phyloP scores from a whole-genome alignment of 768 basidiomycete species.

The Leccinum rimulosum region DNA sequence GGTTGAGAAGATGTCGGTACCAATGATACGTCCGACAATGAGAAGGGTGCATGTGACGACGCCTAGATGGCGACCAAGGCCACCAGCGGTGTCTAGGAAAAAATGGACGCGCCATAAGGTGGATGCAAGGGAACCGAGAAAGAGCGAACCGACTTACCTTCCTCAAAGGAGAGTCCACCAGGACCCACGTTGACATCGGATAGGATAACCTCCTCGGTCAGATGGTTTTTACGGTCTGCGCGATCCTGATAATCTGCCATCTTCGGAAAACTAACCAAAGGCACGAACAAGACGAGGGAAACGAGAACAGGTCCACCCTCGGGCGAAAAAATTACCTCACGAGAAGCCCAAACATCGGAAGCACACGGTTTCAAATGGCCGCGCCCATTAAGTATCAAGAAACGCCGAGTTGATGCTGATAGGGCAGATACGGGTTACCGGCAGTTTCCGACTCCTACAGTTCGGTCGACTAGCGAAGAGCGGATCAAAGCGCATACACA shows the following conservation, averaged over 20 bases:
- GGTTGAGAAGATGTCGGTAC: constrained; percentile 60
- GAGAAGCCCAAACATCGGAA: not conserved
- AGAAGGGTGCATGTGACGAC: constrained; percentile 53
- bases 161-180: constrained; percentile 47
- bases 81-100: constrained; percentile 44
- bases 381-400: not conserved
- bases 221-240: not conserved
- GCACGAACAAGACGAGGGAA: constrained; percentile 4
- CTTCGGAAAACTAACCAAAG: constrained; percentile 2
- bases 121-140: not conserved
- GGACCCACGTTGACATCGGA: constrained; percentile 29
- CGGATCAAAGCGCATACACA: not conserved
- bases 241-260: not conserved
- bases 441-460: not conserved
- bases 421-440: not conserved
- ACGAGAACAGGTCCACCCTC: not conserved
- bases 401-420: not conserved
- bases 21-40: constrained; percentile 55
- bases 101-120: not conserved
- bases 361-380: not conserved
- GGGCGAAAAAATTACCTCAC: not conserved
- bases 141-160: constrained; percentile 31
- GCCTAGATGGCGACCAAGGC: constrained; percentile 55
- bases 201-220: not conserved
- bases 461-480: not conserved